Evolutionary conservation across 805 yeast genomes (phyloP).

Genomic region (Saturnispora quitensis): DNA sequence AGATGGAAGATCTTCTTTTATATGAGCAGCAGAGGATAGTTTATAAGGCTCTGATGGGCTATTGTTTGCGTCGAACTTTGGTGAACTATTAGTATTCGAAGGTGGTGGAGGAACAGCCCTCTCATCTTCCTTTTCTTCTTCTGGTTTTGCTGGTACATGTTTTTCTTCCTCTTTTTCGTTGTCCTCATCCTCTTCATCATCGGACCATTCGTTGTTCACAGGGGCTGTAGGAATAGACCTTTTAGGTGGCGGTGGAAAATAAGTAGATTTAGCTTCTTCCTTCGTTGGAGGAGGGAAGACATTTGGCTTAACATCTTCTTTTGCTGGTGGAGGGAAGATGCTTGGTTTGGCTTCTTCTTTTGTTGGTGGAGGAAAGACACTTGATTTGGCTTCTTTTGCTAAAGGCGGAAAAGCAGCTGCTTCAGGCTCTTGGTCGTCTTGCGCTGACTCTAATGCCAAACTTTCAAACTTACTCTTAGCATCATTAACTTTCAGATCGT

Average conservation of each 20-base stretch:
- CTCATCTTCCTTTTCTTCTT: slow-evolving; percentile 14
- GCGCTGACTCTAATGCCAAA: slow-evolving; percentile 19
- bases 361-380: slow-evolving; percentile 15
- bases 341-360: slow-evolving; percentile 7
- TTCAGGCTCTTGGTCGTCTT: slow-evolving; percentile 12
- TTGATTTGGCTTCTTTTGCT: slow-evolving; percentile 3
- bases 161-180: not conserved
- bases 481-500: slow-evolving; percentile 26
- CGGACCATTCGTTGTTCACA: slow-evolving; percentile 13
- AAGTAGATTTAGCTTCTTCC: slow-evolving; percentile 4
- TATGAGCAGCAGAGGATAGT: slow-evolving; percentile 9
- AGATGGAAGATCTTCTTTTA: slow-evolving; percentile 17
- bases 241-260: slow-evolving; percentile 9
- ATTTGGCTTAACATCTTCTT: not conserved
- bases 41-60: slow-evolving; percentile 4
- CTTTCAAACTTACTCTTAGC: slow-evolving; percentile 27
- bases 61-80: slow-evolving; percentile 7
- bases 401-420: slow-evolving; percentile 14
- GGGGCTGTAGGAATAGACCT: slow-evolving; percentile 16
- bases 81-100: slow-evolving; percentile 15
- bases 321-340: slow-evolving; percentile 15
- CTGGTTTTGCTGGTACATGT: not conserved
- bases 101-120: slow-evolving; percentile 19
- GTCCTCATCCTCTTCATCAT: slow-evolving; percentile 15
- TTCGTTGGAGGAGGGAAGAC: slow-evolving; percentile 19